Conservation (phyloP, 2,329 filamentous ascomycete genomes). For the Diaporthe eres region DNA sequence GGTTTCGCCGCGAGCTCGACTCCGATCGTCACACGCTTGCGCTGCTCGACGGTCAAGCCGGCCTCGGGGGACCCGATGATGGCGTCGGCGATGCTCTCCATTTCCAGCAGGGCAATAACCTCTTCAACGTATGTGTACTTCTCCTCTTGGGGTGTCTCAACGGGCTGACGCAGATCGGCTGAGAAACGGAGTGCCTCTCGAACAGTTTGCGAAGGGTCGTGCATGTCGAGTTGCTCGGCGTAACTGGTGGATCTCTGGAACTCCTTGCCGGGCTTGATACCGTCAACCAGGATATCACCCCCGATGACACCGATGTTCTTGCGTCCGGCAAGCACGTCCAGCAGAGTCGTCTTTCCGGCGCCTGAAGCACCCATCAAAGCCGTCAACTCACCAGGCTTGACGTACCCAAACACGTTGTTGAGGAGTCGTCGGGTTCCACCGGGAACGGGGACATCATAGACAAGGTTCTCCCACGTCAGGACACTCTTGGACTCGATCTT, state of each 20-base stretch:
- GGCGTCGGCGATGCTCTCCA: constrained; percentile 71
- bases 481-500: constrained; percentile 73
- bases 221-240: constrained; percentile 74
- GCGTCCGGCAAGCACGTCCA: constrained; percentile 79
- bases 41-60: constrained; percentile 77
- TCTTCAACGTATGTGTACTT: constrained; percentile 74
- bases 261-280: constrained; percentile 67
- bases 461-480: constrained; percentile 90
- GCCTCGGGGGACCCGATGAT: constrained; percentile 74
- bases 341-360: constrained; percentile 88
- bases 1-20: constrained; percentile 90
- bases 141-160: constrained; percentile 65
- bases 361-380: constrained; percentile 87
- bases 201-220: constrained; percentile 74
- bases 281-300: constrained; percentile 71
- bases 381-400: constrained; percentile 82
- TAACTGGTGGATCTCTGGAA: constrained; percentile 75
- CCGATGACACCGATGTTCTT: constrained; percentile 74
- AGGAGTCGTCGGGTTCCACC: constrained; percentile 70
- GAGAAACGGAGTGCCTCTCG: constrained; percentile 75
- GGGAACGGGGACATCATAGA: constrained; percentile 78
- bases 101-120: constrained; percentile 68
- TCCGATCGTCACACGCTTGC: constrained; percentile 88
- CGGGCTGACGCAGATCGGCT: constrained; percentile 71
- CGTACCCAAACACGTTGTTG: constrained; percentile 74